These are phyloP conservation scores for Candida sonorensis DNA, from an alignment of 805 yeast species.

Conservation along the genomic window DNA sequence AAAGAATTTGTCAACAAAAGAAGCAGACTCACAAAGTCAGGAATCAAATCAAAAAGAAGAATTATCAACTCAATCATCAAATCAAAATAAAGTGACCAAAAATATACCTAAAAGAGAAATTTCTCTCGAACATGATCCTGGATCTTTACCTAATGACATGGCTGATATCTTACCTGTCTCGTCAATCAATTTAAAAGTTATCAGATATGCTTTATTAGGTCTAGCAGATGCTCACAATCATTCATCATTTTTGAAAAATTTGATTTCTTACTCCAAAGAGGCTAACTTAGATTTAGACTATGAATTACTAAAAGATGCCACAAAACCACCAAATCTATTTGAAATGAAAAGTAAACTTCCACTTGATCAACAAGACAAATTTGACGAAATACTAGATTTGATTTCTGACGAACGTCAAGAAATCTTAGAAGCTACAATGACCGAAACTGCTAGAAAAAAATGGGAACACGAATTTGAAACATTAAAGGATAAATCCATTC, in stretches of 20 bases:
- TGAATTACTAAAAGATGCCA: conserved; percentile 6
- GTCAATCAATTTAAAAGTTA: conserved; percentile 70
- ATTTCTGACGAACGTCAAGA: conserved; percentile 74
- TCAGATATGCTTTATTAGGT: conserved; percentile 66
- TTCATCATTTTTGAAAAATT: conserved; percentile 17
- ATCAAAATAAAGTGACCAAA: too few relatives aligned
- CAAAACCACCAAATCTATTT: conserved; percentile 44
- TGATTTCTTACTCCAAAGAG: conserved; percentile 14
- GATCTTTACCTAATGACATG: conserved; percentile 45
- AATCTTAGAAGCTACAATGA: conserved; percentile 67
- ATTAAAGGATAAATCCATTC: conserved; percentile 33
- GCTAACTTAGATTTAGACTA: conserved; percentile 18
- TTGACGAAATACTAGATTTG: conserved; percentile 60
- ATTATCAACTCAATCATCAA: too few relatives aligned
- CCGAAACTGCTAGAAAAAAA: conserved; percentile 78
- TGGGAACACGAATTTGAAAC: conserved; percentile 80
- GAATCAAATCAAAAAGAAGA: background rate
- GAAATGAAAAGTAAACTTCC: conserved; percentile 52
- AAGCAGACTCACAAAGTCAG: too few relatives aligned
- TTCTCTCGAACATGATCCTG: conserved; percentile 20
- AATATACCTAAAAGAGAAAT: conserved; percentile 1
- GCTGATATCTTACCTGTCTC: conserved; percentile 57
- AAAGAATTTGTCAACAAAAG: too few relatives aligned
- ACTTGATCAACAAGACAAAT: conserved; percentile 41
- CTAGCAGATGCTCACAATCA: conserved; percentile 25